These are phyloP conservation scores for Chytriomyces hyalinus DNA, from an alignment of 192 early-diverging fungal species.

Conservation along the genomic window DNA sequence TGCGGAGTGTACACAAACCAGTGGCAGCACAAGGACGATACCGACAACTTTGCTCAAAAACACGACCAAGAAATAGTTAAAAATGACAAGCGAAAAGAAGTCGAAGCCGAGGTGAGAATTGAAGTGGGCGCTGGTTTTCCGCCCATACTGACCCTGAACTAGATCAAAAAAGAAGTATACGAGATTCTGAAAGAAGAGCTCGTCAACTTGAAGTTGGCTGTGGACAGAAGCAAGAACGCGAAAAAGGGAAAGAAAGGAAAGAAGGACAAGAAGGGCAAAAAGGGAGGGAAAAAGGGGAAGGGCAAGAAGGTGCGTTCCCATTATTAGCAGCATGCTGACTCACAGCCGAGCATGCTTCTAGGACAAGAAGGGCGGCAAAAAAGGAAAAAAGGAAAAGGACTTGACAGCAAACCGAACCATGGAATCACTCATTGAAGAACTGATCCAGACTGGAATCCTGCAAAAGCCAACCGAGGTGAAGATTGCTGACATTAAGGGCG, in stretches of 20 bases:
- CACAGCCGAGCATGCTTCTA: neutral
- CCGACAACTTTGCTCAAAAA: slow-evolving; percentile 67
- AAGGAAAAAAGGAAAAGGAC: slow-evolving; percentile 73
- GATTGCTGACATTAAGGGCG: slow-evolving; percentile 50
- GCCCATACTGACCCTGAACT: neutral
- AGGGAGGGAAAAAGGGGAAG: slow-evolving; percentile 58
- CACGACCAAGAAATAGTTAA: slow-evolving; percentile 72
- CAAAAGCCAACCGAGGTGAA: slow-evolving; percentile 39
- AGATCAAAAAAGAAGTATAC: slow-evolving; percentile 66
- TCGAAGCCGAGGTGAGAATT: slow-evolving; percentile 59
- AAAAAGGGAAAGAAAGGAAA: slow-evolving; percentile 64
- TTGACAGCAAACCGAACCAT: slow-evolving; percentile 65
- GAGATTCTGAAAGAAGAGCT: slow-evolving; percentile 67
- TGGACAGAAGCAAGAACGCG: slow-evolving; percentile 57
- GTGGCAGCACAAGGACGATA: slow-evolving; percentile 64
- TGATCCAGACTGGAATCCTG: slow-evolving; percentile 59
- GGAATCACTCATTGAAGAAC: slow-evolving; percentile 64
- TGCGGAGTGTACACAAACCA: slow-evolving; percentile 42
- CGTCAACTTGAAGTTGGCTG: slow-evolving; percentile 63
- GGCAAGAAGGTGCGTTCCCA: slow-evolving; percentile 50
- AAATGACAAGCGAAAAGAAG: slow-evolving; percentile 60
- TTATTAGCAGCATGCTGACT: neutral
- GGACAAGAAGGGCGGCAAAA: slow-evolving; percentile 50
- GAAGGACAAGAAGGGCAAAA: slow-evolving; percentile 50
- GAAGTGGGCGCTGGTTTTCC: neutral